Evolutionary conservation across 2,329 filamentous ascomycete genomes (phyloP), one percentile per base, ranked within the genome.

Genomic region (Calonectria hongkongensis): DNA sequence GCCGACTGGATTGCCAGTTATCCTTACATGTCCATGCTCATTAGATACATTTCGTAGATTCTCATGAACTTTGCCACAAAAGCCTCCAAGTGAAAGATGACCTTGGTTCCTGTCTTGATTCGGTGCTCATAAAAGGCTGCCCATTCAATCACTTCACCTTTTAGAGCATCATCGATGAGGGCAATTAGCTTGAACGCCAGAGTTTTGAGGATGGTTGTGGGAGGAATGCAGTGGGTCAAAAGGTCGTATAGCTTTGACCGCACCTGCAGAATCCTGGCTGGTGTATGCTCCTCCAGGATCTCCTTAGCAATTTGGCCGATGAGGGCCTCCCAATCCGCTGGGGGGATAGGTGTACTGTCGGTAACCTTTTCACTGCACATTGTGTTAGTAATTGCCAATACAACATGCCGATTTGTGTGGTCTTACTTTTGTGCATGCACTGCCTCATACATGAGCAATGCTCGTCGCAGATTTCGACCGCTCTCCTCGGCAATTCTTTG

Each of bases 1-100:
- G 76, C 78, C 77, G 36, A 69, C 62, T 65, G 66, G 54, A 72
- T 68, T 64, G 51, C 47, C 41, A 39, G 21, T 27, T 66, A 66
- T 64, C 56, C 72, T 86, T 82, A 92, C 85, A 92, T 87, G 68
- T 95, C 94, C 92, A 97, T 96, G 75, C 93, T 94, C 94, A 98
- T 96, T 70, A 93, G 85, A 81, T 92, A 97, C 92, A 95, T 96
- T 87, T 99, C 97, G 75, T 96, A 91, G 78, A 98, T 92, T 79
- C 96, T 92, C 96, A 99, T 98, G 83, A 98, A 98, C 87, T 98
- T 98, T 71, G 96, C 96, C 71, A 99, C 97, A 85, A 99, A 99
- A 4, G 97, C 97, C 85, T 99, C 97, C 4, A 99, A 87, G 82
- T 99, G 97, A 85, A 99, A 99, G 75, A 99, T 98, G 71, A 98